Conservation (phyloP, 2,329 filamentous ascomycete species). For the Penicillium janthinellum region DNA sequence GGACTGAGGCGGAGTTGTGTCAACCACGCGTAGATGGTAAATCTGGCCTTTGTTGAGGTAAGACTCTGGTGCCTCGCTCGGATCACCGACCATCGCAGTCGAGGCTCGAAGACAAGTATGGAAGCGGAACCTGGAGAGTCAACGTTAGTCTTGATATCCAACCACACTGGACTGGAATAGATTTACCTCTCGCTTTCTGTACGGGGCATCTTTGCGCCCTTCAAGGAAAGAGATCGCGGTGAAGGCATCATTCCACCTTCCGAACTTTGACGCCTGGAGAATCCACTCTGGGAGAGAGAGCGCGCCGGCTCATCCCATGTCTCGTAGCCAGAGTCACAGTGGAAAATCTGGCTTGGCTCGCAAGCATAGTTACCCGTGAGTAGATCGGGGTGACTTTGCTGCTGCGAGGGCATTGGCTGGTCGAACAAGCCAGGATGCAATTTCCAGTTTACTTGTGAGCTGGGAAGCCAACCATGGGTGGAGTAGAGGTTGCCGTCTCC, state of each 20-base stretch:
- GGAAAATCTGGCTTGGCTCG: not conserved
- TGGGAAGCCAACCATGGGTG: not conserved
- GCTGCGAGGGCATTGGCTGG: not conserved
- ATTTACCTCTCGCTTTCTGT: not conserved
- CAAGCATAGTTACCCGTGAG: not conserved
- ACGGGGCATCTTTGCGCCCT: not conserved
- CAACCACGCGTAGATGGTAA: not conserved
- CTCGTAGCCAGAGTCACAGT: not conserved
- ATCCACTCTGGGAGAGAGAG: not conserved
- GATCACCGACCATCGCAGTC: not conserved
- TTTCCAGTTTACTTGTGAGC: not conserved
- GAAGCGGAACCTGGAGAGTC: not conserved
- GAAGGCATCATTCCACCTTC: not conserved
- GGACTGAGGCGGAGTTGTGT: not conserved
- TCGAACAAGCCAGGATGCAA: not conserved
- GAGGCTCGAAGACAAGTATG: not conserved
- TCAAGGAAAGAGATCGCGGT: not conserved
- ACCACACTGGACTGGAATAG: not conserved
- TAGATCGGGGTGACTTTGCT: not conserved
- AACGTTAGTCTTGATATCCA: not conserved
- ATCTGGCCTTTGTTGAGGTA: slow-evolving; percentile 13
- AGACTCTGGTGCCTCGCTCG: not conserved
- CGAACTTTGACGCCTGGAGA: not conserved
- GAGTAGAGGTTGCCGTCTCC: not conserved
- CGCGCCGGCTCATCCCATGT: not conserved